phyloP scores from a whole-genome alignment of 2,329 filamentous ascomycete species.

The Penicillium sp. region DNA sequence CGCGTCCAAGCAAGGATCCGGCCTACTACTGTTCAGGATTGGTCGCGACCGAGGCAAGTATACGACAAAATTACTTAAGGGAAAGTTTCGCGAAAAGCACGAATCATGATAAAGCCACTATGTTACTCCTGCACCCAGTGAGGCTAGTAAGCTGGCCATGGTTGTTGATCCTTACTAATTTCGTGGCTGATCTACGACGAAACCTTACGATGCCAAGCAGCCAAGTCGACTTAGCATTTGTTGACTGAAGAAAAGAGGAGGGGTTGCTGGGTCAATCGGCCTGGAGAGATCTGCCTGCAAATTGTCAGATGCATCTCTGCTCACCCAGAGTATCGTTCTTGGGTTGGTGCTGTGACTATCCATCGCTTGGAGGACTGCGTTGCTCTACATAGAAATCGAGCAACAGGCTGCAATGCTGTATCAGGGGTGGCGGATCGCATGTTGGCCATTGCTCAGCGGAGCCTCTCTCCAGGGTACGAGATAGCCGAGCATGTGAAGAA shows the following conservation, averaged over 20 bases:
- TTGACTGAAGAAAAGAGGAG: conserved; percentile 8
- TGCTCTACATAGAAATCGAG: background rate
- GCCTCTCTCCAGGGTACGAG: conserved; percentile 16
- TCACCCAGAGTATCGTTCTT: background rate
- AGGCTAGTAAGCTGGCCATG: conserved; percentile 4
- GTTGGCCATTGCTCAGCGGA: conserved; percentile 16
- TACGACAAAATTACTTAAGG: background rate
- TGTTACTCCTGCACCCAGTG: too few relatives aligned
- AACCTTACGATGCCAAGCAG: conserved; percentile 26
- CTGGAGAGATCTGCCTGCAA: background rate
- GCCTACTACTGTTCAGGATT: background rate
- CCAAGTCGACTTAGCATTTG: conserved; percentile 18
- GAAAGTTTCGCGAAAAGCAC: background rate
- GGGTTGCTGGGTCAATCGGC: conserved; percentile 5
- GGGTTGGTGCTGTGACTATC: background rate
- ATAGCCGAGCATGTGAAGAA: conserved; percentile 33
- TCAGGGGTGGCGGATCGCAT: conserved; percentile 9
- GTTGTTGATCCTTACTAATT: conserved; percentile 22
- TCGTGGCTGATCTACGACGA: conserved; percentile 23
- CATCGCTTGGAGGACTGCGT: background rate
- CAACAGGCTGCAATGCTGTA: background rate
- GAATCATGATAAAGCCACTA: background rate
- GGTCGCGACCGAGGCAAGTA: background rate
- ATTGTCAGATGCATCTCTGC: background rate
- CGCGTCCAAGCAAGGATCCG: conserved; percentile 12